Percentiles rank a stretch among this genome's conserved stretches.
Evolutionary conservation across 1,139 yeast species (phyloP).

Genomic region (Pichia sp.): DNA sequence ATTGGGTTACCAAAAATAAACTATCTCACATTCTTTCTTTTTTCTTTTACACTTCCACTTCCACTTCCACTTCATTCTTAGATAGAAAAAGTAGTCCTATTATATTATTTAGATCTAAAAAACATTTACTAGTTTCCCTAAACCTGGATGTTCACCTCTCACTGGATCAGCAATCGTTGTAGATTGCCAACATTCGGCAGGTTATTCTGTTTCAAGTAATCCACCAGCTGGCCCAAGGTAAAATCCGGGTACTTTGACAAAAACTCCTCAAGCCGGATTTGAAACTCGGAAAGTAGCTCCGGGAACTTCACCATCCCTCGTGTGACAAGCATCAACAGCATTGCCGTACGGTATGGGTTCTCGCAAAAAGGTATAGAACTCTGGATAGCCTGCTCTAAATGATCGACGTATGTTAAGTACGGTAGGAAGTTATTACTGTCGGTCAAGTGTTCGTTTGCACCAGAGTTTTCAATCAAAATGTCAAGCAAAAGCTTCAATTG

Average conservation of each 20-base stretch:
- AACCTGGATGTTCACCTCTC: background rate
- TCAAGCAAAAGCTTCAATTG: conserved; percentile 14
- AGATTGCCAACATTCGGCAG: conserved; percentile 8
- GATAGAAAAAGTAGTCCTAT: background rate
- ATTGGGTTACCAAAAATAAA: conserved; percentile 35
- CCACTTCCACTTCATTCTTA: background rate
- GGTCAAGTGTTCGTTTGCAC: conserved; percentile 7
- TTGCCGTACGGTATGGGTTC: conserved; percentile 14
- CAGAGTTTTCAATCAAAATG: conserved; percentile 7
- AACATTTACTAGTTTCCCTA: no score
- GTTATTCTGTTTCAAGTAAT: conserved; percentile 10
- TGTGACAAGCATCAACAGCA: conserved; percentile 8
- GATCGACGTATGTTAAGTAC: conserved; percentile 18
- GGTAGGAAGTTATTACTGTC: conserved; percentile 12
- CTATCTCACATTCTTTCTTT: background rate
- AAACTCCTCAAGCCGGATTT: conserved; percentile 9
- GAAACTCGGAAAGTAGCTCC: conserved; percentile 8
- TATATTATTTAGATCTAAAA: background rate
- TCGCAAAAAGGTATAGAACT: conserved; percentile 10
- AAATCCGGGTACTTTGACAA: conserved; percentile 15
- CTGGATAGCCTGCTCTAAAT: conserved; percentile 12
- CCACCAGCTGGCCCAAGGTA: conserved; percentile 13
- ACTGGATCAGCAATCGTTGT: background rate
- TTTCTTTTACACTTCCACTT: no score
- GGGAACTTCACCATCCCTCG: conserved; percentile 16